phyloP scores from a whole-genome alignment of 192 early-diverging fungal genomes.

The Lobosporangium transversale region DNA sequence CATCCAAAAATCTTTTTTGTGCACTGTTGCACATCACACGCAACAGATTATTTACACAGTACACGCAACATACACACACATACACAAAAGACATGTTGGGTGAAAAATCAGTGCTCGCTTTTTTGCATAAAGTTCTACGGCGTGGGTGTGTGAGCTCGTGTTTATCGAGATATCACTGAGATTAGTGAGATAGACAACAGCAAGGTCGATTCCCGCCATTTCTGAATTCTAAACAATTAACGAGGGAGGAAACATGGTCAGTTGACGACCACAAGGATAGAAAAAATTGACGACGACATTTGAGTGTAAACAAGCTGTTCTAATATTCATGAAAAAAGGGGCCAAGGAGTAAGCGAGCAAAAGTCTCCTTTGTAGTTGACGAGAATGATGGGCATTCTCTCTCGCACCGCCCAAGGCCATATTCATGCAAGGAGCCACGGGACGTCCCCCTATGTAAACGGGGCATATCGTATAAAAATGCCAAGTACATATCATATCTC shows the following conservation, averaged over 20 bases:
- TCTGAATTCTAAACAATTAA: too few species aligned
- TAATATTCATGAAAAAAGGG: too few species aligned
- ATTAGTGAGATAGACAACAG: background rate
- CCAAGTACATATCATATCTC: too few species aligned
- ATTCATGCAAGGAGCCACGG: too few species aligned
- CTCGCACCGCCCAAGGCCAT: too few species aligned
- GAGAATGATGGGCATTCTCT: too few species aligned
- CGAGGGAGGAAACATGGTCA: background rate
- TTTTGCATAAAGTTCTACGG: background rate
- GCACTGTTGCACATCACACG: background rate
- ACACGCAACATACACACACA: background rate
- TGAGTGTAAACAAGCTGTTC: too few species aligned
- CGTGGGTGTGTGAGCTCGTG: background rate
- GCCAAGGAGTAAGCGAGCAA: too few species aligned
- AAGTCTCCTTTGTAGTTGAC: too few species aligned
- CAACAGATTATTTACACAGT: background rate
- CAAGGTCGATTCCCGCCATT: background rate
- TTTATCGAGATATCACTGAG: background rate
- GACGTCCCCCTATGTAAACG: too few species aligned
- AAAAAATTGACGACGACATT: too few species aligned
- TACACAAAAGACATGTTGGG: background rate
- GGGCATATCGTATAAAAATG: too few species aligned
- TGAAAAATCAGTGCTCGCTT: background rate
- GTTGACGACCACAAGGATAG: background rate
- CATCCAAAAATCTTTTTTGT: constrained; percentile 1